Evolutionary conservation across 352 stramenopile genomes (phyloP), one percentile per base, ranked within the genome.

Genomic region (Peronospora farinosa): DNA sequence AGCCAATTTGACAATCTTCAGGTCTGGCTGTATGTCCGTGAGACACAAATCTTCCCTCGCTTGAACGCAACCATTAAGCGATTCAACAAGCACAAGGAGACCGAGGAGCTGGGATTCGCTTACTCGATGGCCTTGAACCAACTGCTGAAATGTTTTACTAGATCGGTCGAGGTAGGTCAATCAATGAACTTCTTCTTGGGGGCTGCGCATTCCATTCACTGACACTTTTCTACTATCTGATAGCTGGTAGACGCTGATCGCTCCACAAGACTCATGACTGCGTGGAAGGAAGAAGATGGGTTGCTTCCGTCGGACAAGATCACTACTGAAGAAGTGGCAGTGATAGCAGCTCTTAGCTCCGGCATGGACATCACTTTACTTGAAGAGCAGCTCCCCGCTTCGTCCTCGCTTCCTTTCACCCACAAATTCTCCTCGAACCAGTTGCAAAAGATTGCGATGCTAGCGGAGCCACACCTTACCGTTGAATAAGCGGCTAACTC

Each of bases 1-100:
- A 75, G 51, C 3, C 73, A 86, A 39, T 91, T 93, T 31, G 74
- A 93, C 60, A 91, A 91, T 42, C 56, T 89, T n/a, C 75, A 89
- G 41, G 82, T 91, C 47, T 93, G 82, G 82, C 42, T 66, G 16
- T 93, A 83, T 48, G 78, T 91, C 30, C 77, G 77, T 7, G 82
- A 93, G 60, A 89, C 74, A 17, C 82, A 93, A 53, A 88, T 93
- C 46, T 62, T 70, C 17, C 82, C 82, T 38, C 78, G 73, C 36
- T 63, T 93, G 19, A 65, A 93, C 36, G 56, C 70, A 33, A 79
- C 63, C 1, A 48, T 88, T 8, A 70, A 82, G 47, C 58, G 74
- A 47, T 73, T 88, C 16, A 63, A 65, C 10, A 65, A 65, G 15
- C 58, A 74, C 44, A 78, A 89, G 36, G 65, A 85, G 28, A 82